Base-by-base conservation (phyloP, 2,329 filamentous ascomycete genomes). In the Fonsecaea pedrosoi region DNA sequence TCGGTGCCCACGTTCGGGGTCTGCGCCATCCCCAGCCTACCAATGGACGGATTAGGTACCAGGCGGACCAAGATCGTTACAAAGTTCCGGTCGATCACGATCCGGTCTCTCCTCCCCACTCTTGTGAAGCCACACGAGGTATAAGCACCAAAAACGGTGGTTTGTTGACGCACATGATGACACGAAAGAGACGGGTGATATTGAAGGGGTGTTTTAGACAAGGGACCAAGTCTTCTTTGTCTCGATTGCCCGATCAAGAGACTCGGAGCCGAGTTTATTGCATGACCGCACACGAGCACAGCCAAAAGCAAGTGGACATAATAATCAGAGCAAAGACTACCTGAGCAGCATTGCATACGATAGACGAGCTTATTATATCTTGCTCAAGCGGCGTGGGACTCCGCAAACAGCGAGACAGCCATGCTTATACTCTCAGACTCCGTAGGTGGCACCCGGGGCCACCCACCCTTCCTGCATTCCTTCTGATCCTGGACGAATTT, bases 81-180 rank as follows among this genome's bases (percentile, higher is more conserved):
- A 50, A 30, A 12, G 21, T 50, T 50, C 45, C 45, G 45, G 45
- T 50, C 45, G 45, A 50, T 50, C 45, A 25, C 45, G 45, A 48
- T 48, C 42, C 42, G 6, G 10, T 48, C 15, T 50, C 18, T 9
- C 21, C 18, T 2, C 21, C 18, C 40, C 40, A 15, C 15, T 6
- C 30, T 32, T 32, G 4, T 32, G 30, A 32, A 32, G 30, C 45
- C 45, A 50, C 45, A 50, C 30, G 18, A 50, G 18, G n/a, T 21
- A 48, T 21, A 48, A 48, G 42, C 42, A 48, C 42, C 42, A 21
- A 18, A 18, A 6, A 10, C 7, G 42, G 42, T 21, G 5, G 18
- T 13, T 8, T 9, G 18, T 10, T 42, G 40, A 32, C 13, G 40
- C 15, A n/a, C 40, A 25, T 50, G 45, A 50, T 50, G 45, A 50